phyloP scores from a whole-genome alignment of 108 stramenopile genomes.

The Cyclotella distinguenda region DNA sequence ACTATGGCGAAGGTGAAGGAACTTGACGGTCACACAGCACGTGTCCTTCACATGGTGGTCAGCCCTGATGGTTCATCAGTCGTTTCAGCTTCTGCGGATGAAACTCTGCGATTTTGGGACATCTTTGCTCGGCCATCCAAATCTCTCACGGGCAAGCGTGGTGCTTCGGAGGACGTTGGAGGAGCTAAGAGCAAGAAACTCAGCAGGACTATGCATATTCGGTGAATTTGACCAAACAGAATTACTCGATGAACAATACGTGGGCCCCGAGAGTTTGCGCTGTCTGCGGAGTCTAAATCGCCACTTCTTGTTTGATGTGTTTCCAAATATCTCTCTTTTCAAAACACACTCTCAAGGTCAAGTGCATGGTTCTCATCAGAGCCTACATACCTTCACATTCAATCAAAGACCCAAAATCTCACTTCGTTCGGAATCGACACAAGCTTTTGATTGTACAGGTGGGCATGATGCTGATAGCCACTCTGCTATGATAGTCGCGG shows the following conservation, averaged over 20 bases:
- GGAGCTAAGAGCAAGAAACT: conserved; percentile 53
- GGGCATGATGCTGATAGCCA: too few species aligned
- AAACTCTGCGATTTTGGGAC: conserved; percentile 93
- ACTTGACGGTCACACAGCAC: conserved; percentile 76
- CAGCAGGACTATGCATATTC: conserved; percentile 65
- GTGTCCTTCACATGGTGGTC: conserved; percentile 79
- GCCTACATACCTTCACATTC: conserved; percentile 39
- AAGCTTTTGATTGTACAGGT: background rate
- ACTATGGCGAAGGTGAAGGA: too few species aligned
- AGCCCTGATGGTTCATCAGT: conserved; percentile 84
- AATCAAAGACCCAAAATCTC: conserved; percentile 25
- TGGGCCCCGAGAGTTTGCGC: conserved; percentile 32
- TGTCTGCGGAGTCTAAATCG: conserved; percentile 7
- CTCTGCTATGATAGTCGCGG: too few species aligned
- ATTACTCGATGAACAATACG: conserved; percentile 25
- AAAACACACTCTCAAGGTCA: conserved; percentile 41
- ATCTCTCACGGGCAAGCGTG: conserved; percentile 39
- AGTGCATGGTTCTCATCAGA: conserved; percentile 49
- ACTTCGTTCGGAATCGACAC: too few species aligned
- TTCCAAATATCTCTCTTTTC: conserved; percentile 12
- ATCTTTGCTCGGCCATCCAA: conserved; percentile 63
- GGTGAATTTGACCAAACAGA: conserved; percentile 27
- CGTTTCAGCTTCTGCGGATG: conserved; percentile 85
- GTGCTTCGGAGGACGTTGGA: conserved; percentile 44
- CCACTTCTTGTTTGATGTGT: conserved; percentile 12